These are phyloP conservation scores for Pseudomonodictys pantanalensis DNA, from an alignment of 495 filamentous ascomycete genomes.

Conservation along the genomic window DNA sequence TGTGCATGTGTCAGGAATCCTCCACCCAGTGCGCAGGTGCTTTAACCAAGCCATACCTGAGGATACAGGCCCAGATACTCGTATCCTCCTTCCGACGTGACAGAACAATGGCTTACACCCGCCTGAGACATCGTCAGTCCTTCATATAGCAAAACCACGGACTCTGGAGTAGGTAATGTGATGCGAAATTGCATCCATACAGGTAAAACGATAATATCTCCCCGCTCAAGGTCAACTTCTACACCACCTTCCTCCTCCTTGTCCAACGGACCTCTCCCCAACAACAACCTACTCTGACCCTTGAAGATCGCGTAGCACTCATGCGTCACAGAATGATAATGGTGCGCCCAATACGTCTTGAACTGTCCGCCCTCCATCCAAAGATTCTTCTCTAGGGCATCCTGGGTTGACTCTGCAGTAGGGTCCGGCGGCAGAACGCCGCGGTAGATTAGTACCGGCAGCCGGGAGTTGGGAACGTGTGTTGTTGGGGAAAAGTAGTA, in stretches of 20 bases:
- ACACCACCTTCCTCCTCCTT: slow-evolving; percentile 30
- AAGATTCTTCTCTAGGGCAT: slow-evolving; percentile 38
- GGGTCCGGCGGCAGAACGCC: slow-evolving; percentile 36
- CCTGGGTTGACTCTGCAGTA: slow-evolving; percentile 27
- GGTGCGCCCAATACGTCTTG: slow-evolving; percentile 39
- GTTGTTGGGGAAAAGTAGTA: slow-evolving; percentile 38
- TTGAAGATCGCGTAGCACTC: slow-evolving; percentile 45
- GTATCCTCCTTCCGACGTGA: slow-evolving; percentile 40
- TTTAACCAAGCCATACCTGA: slow-evolving; percentile 29
- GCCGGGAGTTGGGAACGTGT: slow-evolving; percentile 44
- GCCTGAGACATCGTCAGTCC: slow-evolving; percentile 24
- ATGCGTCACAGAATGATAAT: slow-evolving; percentile 45
- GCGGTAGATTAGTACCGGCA: slow-evolving; percentile 45
- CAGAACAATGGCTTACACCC: slow-evolving; percentile 42
- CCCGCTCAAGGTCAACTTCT: slow-evolving; percentile 36
- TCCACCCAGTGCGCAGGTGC: not conserved
- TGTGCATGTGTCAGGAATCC: slow-evolving; percentile 4
- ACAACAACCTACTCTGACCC: slow-evolving; percentile 37
- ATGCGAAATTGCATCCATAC: slow-evolving; percentile 10
- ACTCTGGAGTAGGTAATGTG: not conserved
- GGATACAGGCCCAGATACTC: slow-evolving; percentile 46
- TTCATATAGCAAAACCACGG: not conserved
- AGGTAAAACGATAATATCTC: slow-evolving; percentile 43
- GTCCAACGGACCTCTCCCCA: slow-evolving; percentile 42
- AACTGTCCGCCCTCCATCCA: slow-evolving; percentile 45